These are phyloP conservation scores for Quercus cerris DNA, from an alignment of 306 rosid species.

Conservation along the genomic window DNA sequence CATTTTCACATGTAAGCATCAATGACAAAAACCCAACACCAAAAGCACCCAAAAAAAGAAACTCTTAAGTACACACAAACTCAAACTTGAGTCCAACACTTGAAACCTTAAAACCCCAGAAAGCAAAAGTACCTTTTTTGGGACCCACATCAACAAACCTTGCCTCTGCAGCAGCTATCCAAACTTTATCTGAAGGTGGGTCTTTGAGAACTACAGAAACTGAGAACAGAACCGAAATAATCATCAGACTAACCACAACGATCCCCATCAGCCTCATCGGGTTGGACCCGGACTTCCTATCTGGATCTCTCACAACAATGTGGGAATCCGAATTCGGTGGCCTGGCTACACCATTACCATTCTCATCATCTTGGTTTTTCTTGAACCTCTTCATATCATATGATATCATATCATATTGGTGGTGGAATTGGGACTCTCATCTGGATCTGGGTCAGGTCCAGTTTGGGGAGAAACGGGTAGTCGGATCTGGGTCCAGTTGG, in stretches of 20 bases:
- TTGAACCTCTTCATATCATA: slow-evolving; percentile 46
- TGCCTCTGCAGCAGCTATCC: slow-evolving; percentile 25
- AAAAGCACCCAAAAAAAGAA: neutral
- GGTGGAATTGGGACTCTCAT: slow-evolving; percentile 20
- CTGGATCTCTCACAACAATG: slow-evolving; percentile 27
- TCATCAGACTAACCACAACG: slow-evolving; percentile 52
- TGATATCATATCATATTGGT: neutral
- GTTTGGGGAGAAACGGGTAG: slow-evolving; percentile 5
- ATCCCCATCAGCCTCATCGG: slow-evolving; percentile 59
- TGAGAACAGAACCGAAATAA: slow-evolving; percentile 71
- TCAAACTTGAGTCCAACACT: neutral
- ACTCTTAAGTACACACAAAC: neutral
- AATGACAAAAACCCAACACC: neutral
- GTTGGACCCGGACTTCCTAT: slow-evolving; percentile 31
- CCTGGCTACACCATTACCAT: slow-evolving; percentile 10
- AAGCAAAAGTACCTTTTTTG: slow-evolving; percentile 35
- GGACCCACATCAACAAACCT: slow-evolving; percentile 22
- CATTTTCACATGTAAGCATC: neutral
- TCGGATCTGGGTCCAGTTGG: slow-evolving; percentile 11
- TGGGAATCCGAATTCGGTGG: slow-evolving; percentile 26
- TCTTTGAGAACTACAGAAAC: slow-evolving; percentile 65
- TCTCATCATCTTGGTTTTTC: slow-evolving; percentile 24
- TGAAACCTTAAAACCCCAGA: neutral
- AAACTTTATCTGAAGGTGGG: slow-evolving; percentile 70
- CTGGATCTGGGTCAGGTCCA: slow-evolving; percentile 42